phyloP scores from a whole-genome alignment of 2,329 filamentous ascomycete species.

The Colletotrichum lini region DNA sequence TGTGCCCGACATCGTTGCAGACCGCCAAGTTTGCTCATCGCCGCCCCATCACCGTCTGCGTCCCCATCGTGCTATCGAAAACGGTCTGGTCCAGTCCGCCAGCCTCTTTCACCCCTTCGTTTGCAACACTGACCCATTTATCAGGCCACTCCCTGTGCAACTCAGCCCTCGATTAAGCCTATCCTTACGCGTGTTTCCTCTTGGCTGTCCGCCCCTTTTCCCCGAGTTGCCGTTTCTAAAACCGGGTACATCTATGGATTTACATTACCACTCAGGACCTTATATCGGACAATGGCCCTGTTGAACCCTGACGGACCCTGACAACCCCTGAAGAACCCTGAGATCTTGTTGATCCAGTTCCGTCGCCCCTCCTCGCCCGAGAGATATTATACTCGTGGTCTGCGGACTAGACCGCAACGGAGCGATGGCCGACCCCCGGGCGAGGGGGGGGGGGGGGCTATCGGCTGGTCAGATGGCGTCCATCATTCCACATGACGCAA shows the following conservation, averaged over 20 bases:
- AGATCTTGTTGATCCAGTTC: neutral
- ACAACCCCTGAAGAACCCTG: neutral
- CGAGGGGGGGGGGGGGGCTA: too few species aligned
- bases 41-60: neutral
- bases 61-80: neutral
- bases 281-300: neutral
- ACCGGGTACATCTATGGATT: neutral
- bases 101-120: neutral
- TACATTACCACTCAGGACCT: neutral
- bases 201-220: constrained; percentile 6
- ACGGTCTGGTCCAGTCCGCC: constrained; percentile 4
- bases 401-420: neutral
- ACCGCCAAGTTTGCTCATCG: constrained; percentile 1
- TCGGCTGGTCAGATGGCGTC: neutral
- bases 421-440: neutral
- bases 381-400: too few species aligned
- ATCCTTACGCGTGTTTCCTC: constrained; percentile 22
- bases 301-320: too few species aligned
- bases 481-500: constrained; percentile 14
- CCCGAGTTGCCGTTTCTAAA: constrained; percentile 10
- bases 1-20: constrained; percentile 5
- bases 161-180: neutral
- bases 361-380: neutral
- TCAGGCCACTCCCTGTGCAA: neutral
- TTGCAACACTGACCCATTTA: neutral